Percentiles rank a stretch among this genome's conserved stretches.
Conservation (phyloP, 116 monocot genomes). For the Zostera marina region DNA sequence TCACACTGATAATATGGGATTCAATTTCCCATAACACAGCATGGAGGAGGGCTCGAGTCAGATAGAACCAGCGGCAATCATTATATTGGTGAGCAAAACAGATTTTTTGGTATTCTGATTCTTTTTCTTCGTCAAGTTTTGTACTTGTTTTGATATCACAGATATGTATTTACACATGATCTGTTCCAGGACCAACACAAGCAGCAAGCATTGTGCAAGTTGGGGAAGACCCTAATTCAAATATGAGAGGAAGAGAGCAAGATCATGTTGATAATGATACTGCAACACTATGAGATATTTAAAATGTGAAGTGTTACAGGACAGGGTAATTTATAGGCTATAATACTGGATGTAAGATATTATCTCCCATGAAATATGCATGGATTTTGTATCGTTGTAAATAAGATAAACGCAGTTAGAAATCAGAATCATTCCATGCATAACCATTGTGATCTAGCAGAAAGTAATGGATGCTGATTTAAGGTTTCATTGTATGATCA, state of each 20-base stretch:
- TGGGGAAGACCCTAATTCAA: not conserved
- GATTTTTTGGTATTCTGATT: slow-evolving; percentile 4
- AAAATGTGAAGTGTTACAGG: too few relatives aligned
- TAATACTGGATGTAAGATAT: too few relatives aligned
- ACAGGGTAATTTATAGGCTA: too few relatives aligned
- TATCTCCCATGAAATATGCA: too few relatives aligned
- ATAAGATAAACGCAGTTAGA: too few relatives aligned
- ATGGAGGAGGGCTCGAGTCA: not conserved
- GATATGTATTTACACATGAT: not conserved
- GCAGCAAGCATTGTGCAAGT: not conserved
- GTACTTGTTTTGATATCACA: not conserved
- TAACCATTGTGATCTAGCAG: too few relatives aligned
- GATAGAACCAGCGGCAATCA: not conserved
- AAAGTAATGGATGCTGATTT: too few relatives aligned
- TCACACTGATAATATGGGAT: not conserved
- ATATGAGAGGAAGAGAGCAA: not conserved
- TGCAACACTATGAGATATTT: not conserved
- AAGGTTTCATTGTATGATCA: too few relatives aligned
- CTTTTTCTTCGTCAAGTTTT: not conserved
- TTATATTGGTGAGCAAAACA: not conserved
- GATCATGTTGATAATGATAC: not conserved
- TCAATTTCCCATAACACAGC: slow-evolving; percentile 1
- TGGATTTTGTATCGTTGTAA: too few relatives aligned
- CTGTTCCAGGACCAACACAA: slow-evolving; percentile 4
- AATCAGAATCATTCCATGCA: too few relatives aligned